Base-by-base conservation (phyloP, 179 eudicot genomes). In the Spinacia oleracea region DNA sequence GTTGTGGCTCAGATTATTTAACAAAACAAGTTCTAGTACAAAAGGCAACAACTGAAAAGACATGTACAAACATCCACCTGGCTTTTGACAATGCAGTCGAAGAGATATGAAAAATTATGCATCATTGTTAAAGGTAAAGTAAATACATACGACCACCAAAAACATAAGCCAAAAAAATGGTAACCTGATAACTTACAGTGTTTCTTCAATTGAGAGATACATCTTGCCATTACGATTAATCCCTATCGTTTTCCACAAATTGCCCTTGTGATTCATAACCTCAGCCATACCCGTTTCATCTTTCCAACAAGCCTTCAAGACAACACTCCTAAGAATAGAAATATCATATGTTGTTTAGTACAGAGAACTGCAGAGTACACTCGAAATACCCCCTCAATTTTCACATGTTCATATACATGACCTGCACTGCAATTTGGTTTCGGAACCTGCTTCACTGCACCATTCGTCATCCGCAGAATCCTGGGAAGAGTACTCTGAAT, bases 241-340 rank as follows among this genome's bases (percentile, higher is more conserved):
- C 45, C 99, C 99, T 64, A 87, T 90, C 0, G 94, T 87, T 59
- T 81, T 84, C 89, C 89, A 89, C 88, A 89, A 77, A 76, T 82
- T 74, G 23, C 99, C 98, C 79, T 89, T 93, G 69, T 79, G 88
- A 80, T 84, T 88, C 74, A 93, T 46, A 75, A 96, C 82, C 87
- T 96, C 96, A 35, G 98, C 91, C 96, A 96, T 91, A 72, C 87
- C 87, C 82, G 85, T 66, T 32, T 83, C 91, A 65, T 89, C 85
- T 64, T 77, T 85, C 99, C 99, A 96, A 73, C 82, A 62, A 75
- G 90, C 93, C 84, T 83, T 90, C 8, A 89, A 85, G 34, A 76
- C 76, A 71, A 76, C 82, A 80, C 90, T 90, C 88, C 98, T 96
- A 35, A 35, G 11, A 32, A 8, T 21, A 80, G 18, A 66, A 73